A percentile compares a stretch with the other conserved stretches of the same genome.
phyloP scores from a whole-genome alignment of 1,284 basidiomycete species.

The Exobasidium cylindrosporum region DNA sequence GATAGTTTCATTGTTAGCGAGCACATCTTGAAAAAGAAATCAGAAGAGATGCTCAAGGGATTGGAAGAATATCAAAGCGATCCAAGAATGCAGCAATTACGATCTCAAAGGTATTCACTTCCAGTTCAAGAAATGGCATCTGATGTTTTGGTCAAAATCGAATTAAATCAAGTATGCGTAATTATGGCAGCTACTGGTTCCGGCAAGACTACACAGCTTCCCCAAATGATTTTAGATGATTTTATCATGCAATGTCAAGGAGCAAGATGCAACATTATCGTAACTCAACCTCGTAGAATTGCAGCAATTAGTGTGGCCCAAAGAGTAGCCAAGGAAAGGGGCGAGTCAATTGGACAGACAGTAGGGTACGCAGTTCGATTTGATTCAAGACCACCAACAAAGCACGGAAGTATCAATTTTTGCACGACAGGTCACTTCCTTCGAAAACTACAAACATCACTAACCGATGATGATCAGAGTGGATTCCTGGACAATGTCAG shows the following conservation, averaged over 20 bases:
- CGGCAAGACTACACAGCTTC: slow-evolving; percentile 93
- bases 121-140: slow-evolving; percentile 62
- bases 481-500: slow-evolving; percentile 73
- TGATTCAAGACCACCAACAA: slow-evolving; percentile 74
- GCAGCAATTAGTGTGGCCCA: slow-evolving; percentile 91
- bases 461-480: slow-evolving; percentile 56
- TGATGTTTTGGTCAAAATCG: slow-evolving; percentile 63
- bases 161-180: slow-evolving; percentile 80
- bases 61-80: slow-evolving; percentile 68
- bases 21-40: slow-evolving; percentile 61
- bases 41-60: slow-evolving; percentile 62
- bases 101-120: slow-evolving; percentile 66
- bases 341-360: slow-evolving; percentile 69
- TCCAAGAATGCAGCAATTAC: slow-evolving; percentile 67
- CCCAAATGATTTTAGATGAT: slow-evolving; percentile 85
- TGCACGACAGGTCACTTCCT: slow-evolving; percentile 92
- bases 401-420: slow-evolving; percentile 80
- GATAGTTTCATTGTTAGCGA: slow-evolving; percentile 28
- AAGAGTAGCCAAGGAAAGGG: slow-evolving; percentile 85
- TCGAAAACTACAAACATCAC: slow-evolving; percentile 76
- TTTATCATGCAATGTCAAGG: slow-evolving; percentile 76
- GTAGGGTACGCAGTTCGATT: slow-evolving; percentile 94
- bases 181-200: slow-evolving; percentile 94
- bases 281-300: slow-evolving; percentile 87
- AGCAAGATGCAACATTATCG: slow-evolving; percentile 82